These are phyloP conservation scores for Cladorrhinum sp. DNA, from an alignment of 2,329 filamentous ascomycete species.

Conservation along the genomic window DNA sequence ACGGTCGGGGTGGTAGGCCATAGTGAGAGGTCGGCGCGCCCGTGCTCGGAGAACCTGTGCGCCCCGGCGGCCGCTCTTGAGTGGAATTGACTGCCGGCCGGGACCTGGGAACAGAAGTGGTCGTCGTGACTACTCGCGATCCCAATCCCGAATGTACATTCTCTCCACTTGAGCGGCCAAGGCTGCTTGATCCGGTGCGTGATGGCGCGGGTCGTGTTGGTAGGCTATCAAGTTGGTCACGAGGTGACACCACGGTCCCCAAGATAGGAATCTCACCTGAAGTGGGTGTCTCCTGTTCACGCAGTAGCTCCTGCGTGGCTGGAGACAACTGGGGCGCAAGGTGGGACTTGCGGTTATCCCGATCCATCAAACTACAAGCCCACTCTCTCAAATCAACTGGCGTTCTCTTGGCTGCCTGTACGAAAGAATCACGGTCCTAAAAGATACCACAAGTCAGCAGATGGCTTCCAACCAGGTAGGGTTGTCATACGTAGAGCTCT, in stretches of 20 bases:
- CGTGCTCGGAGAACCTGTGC: slow-evolving; percentile 13
- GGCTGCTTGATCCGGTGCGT: slow-evolving; percentile 44
- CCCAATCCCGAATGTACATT: slow-evolving; percentile 52
- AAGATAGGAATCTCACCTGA: slow-evolving; percentile 70
- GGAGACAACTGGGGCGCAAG: slow-evolving; percentile 77
- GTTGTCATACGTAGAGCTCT: slow-evolving; percentile 75
- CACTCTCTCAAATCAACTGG: slow-evolving; percentile 91
- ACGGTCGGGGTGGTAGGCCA: neutral
- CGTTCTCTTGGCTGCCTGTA: slow-evolving; percentile 93
- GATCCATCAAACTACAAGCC: slow-evolving; percentile 91
- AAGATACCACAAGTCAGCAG: slow-evolving; percentile 27
- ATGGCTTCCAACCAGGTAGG: neutral
- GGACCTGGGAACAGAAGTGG: slow-evolving; percentile 52
- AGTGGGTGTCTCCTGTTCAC: slow-evolving; percentile 60
- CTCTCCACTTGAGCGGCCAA: slow-evolving; percentile 46
- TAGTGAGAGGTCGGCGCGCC: slow-evolving; percentile 1
- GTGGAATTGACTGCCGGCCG: slow-evolving; percentile 30
- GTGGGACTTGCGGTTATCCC: slow-evolving; percentile 93
- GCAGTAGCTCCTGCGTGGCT: slow-evolving; percentile 71
- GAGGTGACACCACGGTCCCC: slow-evolving; percentile 54
- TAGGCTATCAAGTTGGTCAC: slow-evolving; percentile 45
- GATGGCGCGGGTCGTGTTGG: slow-evolving; percentile 51
- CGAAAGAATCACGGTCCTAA: slow-evolving; percentile 87
- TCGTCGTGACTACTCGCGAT: slow-evolving; percentile 49
- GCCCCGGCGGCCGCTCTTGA: slow-evolving; percentile 10